These are phyloP conservation scores for Kwoniella mangroviensis DNA, from an alignment of 768 basidiomycete genomes.

Conservation along the genomic window DNA sequence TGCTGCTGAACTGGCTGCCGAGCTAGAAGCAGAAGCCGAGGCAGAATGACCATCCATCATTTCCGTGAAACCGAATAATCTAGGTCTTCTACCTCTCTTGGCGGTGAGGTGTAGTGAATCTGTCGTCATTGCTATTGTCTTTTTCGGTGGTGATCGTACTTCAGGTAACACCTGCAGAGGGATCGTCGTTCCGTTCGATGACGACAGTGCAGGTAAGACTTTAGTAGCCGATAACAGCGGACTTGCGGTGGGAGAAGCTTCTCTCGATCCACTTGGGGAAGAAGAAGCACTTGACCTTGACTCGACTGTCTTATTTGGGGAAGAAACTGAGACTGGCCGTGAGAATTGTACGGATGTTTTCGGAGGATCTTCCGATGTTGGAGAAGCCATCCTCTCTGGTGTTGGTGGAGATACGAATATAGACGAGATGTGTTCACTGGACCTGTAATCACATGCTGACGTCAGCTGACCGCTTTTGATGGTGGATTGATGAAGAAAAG, in stretches of 20 bases:
- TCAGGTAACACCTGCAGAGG: constrained; percentile 52
- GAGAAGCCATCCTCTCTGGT: constrained; percentile 37
- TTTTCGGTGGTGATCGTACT: constrained; percentile 54
- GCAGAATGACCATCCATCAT: constrained; percentile 37
- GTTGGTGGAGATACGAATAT: constrained; percentile 53
- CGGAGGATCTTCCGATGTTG: constrained; percentile 19
- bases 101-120: constrained; percentile 41
- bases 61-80: constrained; percentile 56
- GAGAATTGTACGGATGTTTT: background rate
- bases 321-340: background rate
- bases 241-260: constrained; percentile 27
- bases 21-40: constrained; percentile 18
- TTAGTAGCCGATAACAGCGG: constrained; percentile 17
- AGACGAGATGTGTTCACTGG: constrained; percentile 32
- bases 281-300: constrained; percentile 2
- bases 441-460: constrained; percentile 14
- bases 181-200: constrained; percentile 24
- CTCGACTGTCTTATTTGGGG: background rate
- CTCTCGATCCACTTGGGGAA: constrained; percentile 10
- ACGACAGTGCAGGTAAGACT: constrained; percentile 16
- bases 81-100: constrained; percentile 43
- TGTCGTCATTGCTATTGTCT: constrained; percentile 35
- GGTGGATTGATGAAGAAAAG: background rate
- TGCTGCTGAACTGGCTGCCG: constrained; percentile 30
- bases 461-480: constrained; percentile 12